A percentile compares a stretch with the other conserved stretches of the same genome.
Evolutionary conservation across 129 eudicot species (phyloP).

Genomic region (Chrysanthemum seticuspe): DNA sequence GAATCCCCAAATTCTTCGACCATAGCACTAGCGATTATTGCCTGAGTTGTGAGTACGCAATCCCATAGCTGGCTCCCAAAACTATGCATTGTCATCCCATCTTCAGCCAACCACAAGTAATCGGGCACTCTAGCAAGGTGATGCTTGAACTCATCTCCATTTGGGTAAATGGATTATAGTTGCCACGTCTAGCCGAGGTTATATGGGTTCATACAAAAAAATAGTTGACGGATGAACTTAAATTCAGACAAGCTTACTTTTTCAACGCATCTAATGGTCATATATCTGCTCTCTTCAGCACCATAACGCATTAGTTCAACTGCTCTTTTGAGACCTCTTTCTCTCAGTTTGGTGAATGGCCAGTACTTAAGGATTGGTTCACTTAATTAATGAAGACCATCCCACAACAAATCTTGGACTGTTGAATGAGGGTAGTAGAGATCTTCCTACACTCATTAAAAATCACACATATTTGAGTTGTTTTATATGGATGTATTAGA

Average conservation of each 20-base stretch:
- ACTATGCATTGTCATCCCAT: slow-evolving; percentile 85
- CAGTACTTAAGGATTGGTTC: slow-evolving; percentile 50
- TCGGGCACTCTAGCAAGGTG: slow-evolving; percentile 80
- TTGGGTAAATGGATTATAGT: slow-evolving; percentile 27
- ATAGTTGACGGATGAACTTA: not conserved
- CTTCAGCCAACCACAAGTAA: slow-evolving; percentile 81
- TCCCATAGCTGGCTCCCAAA: slow-evolving; percentile 89
- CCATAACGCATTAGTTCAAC: slow-evolving; percentile 45
- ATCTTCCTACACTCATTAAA: slow-evolving; percentile 38
- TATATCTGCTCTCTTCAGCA: slow-evolving; percentile 49
- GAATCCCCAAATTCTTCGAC: slow-evolving; percentile 73
- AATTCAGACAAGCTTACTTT: slow-evolving; percentile 30
- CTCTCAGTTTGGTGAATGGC: slow-evolving; percentile 50
- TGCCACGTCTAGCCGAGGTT: not conserved
- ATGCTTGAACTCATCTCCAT: slow-evolving; percentile 62
- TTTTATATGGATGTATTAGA: too few relatives aligned
- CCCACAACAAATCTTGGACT: slow-evolving; percentile 53
- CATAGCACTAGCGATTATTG: slow-evolving; percentile 65
- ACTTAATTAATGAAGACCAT: slow-evolving; percentile 38
- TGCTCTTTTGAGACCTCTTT: slow-evolving; percentile 37
- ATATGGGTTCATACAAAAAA: not conserved
- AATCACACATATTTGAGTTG: not conserved
- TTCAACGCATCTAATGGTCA: slow-evolving; percentile 43
- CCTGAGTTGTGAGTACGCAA: slow-evolving; percentile 68
- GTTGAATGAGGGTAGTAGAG: slow-evolving; percentile 44